Evolutionary conservation across 2,329 filamentous ascomycete species (phyloP).

Genomic region (Claviceps purpurea): DNA sequence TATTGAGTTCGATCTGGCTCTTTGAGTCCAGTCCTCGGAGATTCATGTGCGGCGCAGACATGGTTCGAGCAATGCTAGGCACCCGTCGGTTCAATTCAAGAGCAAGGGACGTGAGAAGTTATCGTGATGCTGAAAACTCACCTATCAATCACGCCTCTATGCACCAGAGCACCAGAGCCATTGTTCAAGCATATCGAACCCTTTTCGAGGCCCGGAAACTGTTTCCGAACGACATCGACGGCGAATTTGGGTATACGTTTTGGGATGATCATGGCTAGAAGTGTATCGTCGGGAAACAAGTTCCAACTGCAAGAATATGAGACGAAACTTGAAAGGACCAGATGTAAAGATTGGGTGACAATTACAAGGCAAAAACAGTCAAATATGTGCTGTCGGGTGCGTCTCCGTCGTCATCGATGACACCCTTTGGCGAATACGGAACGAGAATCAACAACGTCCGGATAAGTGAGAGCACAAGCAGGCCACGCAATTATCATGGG

Average conservation of each 20-base stretch:
- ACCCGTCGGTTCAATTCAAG: background rate
- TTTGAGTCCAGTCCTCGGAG: constrained; percentile 6
- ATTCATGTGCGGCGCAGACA: constrained; percentile 6
- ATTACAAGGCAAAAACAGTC: no score
- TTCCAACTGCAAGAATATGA: background rate
- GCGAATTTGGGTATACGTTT: background rate
- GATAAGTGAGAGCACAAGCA: no score
- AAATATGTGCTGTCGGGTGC: no score
- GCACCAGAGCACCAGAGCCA: constrained; percentile 3
- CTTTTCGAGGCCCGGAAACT: background rate
- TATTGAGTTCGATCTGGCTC: constrained; percentile 1
- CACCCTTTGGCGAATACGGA: no score
- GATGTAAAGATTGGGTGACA: no score
- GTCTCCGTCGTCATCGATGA: no score
- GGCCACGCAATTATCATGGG: no score
- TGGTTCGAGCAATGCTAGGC: constrained; percentile 4
- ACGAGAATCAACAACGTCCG: no score
- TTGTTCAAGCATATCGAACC: constrained; percentile 3
- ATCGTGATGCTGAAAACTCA: background rate
- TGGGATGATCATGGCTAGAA: background rate
- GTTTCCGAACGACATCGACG: constrained; percentile 1
- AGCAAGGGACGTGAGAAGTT: no score
- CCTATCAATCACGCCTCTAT: constrained; percentile 2
- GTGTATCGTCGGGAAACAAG: background rate
- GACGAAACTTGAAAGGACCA: background rate